A percentile compares a stretch with the other conserved stretches of the same genome.
These are phyloP conservation scores for Eucalyptus decipiens DNA, from an alignment of 345 rosid genomes.

Conservation along the genomic window DNA sequence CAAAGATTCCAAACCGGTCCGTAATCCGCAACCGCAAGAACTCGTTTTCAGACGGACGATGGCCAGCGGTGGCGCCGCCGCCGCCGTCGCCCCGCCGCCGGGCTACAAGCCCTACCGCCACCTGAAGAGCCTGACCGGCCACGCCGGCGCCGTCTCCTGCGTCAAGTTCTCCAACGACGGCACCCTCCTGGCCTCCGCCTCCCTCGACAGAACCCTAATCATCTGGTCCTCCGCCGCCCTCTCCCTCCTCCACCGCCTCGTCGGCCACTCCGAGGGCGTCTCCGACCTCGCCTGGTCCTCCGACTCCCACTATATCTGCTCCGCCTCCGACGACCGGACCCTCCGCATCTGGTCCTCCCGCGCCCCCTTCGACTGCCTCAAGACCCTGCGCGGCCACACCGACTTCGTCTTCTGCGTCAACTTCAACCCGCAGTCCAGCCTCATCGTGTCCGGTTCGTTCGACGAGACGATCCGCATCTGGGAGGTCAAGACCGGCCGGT, in stretches of 20 bases:
- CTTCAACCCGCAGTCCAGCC: constrained; percentile 79
- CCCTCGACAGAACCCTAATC: constrained; percentile 74
- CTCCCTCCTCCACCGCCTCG: constrained; percentile 47
- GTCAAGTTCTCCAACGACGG: constrained; percentile 93
- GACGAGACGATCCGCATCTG: constrained; percentile 85
- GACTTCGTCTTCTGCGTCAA: constrained; percentile 82
- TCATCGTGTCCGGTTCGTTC: constrained; percentile 77
- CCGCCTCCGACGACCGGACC: constrained; percentile 87
- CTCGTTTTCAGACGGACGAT: neutral
- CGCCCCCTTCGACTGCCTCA: constrained; percentile 73
- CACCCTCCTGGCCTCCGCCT: constrained; percentile 74
- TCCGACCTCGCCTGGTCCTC: constrained; percentile 95
- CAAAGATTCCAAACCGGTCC: neutral
- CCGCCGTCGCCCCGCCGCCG: constrained; percentile 2
- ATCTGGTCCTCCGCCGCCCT: constrained; percentile 58
- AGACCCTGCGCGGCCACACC: constrained; percentile 72
- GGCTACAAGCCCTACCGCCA: constrained; percentile 53
- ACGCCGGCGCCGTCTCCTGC: constrained; percentile 67
- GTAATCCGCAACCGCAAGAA: neutral
- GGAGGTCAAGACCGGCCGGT: constrained; percentile 90
- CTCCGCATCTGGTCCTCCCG: constrained; percentile 97
- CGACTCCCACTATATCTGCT: constrained; percentile 90
- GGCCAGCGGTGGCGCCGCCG: constrained; percentile 4
- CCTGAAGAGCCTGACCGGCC: constrained; percentile 48
- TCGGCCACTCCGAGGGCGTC: constrained; percentile 73